Evolutionary conservation across 352 stramenopile species (phyloP), one percentile per base, ranked within the genome.

Genomic region (Pythium diclinum): DNA sequence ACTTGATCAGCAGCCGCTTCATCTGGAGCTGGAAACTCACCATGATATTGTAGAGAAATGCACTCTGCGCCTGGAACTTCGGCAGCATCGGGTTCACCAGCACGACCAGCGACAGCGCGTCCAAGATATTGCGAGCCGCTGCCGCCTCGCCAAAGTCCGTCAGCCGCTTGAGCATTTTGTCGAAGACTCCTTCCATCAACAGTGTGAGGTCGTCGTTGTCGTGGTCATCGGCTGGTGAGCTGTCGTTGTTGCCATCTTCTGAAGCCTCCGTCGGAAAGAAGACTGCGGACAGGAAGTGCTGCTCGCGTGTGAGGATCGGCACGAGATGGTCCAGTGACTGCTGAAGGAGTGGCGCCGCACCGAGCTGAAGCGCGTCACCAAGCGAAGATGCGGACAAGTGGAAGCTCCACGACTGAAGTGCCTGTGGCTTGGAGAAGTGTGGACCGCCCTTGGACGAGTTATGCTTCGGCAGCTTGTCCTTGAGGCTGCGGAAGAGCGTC

Each of bases 21-120:
- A 91, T 79, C 56, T 91, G 80, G 4, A 92, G 80, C 71, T 90
- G 80, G 38, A 92, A 91, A 59, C 72, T 88, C 11, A 90, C 76
- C 62, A 91, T 81, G 13, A 77, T 63, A 59, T 90, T 85, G 67
- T 87, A 83, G 0, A 91, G 62, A 59, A 88, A 91, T 53, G 83
- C 74, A 36, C 80, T 88, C 42, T 87, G 75, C 55, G 66, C 57
- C 9, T 71, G 79, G 19, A 76, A 78, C 3, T 49, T 62, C 9
- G 79, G 76, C 0, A 91, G 68, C 32, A 83, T 69, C 5, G 69
- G 59, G 25, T 78, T 78, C 1, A 88, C 63, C 2, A 88, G 61
- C 38, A 87, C 81, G 25, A 89, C 80, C 6, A 91, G 64, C 6
- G 76, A 71, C 3, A 91, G 68, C 8, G 79, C 81, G 49, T 92